Percentiles rank a stretch among this genome's conserved stretches.
Evolutionary conservation across 1,284 basidiomycete species (phyloP).

Genomic region (Singerocomus inundabilis): DNA sequence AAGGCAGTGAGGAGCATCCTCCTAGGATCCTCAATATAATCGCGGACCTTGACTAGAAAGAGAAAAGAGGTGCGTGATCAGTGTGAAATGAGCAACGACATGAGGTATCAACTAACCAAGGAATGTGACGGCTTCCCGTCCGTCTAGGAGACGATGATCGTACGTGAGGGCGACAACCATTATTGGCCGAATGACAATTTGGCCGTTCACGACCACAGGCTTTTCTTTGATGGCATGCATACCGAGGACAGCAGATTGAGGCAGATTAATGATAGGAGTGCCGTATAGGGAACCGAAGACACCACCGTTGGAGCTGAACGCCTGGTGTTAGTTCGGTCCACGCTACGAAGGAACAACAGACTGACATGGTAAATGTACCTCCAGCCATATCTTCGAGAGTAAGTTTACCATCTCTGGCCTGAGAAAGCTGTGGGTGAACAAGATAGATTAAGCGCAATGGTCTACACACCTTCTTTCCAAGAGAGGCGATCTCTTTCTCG

Average conservation of each 20-base stretch:
- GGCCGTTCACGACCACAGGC: constrained; percentile 89
- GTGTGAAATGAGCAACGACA: background rate
- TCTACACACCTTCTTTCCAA: constrained; percentile 82
- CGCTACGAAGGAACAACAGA: constrained; percentile 11
- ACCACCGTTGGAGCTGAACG: constrained; percentile 88
- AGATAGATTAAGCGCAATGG: constrained; percentile 3
- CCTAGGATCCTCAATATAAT: constrained; percentile 56
- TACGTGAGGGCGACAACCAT: constrained; percentile 96
- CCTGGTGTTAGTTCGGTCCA: constrained; percentile 4
- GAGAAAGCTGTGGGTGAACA: constrained; percentile 10
- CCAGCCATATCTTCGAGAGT: constrained; percentile 97
- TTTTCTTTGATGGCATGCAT: constrained; percentile 98
- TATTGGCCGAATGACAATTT: constrained; percentile 95
- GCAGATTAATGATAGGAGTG: constrained; percentile 97
- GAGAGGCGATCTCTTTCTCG: constrained; percentile 86
- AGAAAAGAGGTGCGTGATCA: constrained; percentile 22
- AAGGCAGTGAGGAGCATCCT: constrained; percentile 51
- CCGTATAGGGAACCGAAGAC: constrained; percentile 98
- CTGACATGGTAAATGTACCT: constrained; percentile 95
- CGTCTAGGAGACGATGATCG: constrained; percentile 95
- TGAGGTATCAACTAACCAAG: constrained; percentile 62
- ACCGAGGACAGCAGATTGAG: constrained; percentile 91
- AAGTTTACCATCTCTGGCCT: constrained; percentile 93
- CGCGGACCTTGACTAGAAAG: constrained; percentile 59
- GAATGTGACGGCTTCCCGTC: constrained; percentile 97